Base-by-base conservation (phyloP, 2,329 filamentous ascomycete genomes). In the Paecilomyces dactylethromorphus region DNA sequence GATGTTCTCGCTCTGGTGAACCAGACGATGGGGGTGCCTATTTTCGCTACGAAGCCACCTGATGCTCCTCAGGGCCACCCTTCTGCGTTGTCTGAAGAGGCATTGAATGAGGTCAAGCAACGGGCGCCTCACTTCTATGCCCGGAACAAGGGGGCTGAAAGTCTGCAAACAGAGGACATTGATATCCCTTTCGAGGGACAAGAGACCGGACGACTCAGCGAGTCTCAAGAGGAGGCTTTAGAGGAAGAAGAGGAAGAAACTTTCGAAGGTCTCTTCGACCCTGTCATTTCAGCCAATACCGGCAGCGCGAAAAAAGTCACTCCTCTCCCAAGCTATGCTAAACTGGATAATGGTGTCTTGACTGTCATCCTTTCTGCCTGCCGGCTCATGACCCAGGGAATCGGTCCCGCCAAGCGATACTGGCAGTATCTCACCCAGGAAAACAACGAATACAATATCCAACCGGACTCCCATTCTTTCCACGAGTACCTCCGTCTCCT, bases 11-110 rank as follows among this genome's bases (percentile, higher is more conserved):
- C 84, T 45, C 78, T 97, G 21, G 75, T 95, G n/a, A 82, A 91
- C 64, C 87, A 96, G 74, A 90, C 91, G 0, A 92, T 93, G 85
- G 83, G 85, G 53, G 82, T 96, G 50, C 84, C 87, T 5, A 68
- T 75, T 35, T 58, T 72, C 12, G 64, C 65, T 11, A 63, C 64
- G n/a, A 56, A 67, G 24, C 72, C 72, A 3, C 33, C 61, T 5
- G 59, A 61, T 39, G 53, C 15, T n/a, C 24, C 32, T 21, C 56
- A 18, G 49, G 32, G 32, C 60, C 60, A 51, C 56, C 56, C 7
- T 22, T 35, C 24, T 53, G 33, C 58, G 13, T n/a, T 45, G 39
- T 45, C 39, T 45, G 39, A 45, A n/a, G 39, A 45, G n/a, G 39
- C 39, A 6, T 45, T 45, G 15, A 45, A 45, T 45, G 49, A 60